Conservation (phyloP, 2,329 filamentous ascomycete genomes). For the Thielaviopsis euricoi region DNA sequence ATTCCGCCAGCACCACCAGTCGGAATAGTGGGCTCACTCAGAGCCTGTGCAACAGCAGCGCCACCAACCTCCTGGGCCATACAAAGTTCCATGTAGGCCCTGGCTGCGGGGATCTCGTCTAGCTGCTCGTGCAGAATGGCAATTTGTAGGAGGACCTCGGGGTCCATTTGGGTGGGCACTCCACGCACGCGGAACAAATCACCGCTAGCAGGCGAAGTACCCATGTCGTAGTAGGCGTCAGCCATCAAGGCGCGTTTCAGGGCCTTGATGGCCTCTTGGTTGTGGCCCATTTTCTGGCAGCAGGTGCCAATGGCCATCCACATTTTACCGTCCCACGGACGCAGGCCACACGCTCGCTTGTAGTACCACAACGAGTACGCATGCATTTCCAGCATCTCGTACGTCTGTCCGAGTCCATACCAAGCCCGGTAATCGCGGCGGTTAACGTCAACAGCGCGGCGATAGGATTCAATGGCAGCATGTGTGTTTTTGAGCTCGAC, state of each 20-base stretch:
- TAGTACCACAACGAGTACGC: conserved; percentile 96
- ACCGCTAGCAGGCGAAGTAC: conserved; percentile 25
- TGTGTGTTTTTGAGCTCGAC: conserved; percentile 98
- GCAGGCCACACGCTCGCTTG: conserved; percentile 79
- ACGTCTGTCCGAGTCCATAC: conserved; percentile 94
- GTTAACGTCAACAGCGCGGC: conserved; percentile 88
- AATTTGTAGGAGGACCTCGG: conserved; percentile 80
- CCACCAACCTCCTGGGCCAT: conserved; percentile 79
- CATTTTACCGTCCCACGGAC: conserved; percentile 97
- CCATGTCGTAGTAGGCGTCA: conserved; percentile 65
- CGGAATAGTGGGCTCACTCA: not conserved
- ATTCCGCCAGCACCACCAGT: conserved; percentile 42
- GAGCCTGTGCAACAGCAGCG: conserved; percentile 24
- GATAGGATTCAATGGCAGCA: conserved; percentile 91
- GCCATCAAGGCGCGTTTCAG: conserved; percentile 83
- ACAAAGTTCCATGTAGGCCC: conserved; percentile 90
- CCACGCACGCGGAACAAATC: conserved; percentile 31
- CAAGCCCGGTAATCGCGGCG: conserved; percentile 92
- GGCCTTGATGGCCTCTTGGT: conserved; percentile 84
- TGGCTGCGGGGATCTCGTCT: conserved; percentile 61
- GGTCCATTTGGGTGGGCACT: conserved; percentile 53
- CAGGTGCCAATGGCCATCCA: conserved; percentile 94
- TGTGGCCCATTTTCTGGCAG: conserved; percentile 72
- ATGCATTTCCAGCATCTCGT: conserved; percentile 96
- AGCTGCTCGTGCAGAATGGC: conserved; percentile 75